These are phyloP conservation scores for Hippophae rhamnoides DNA, from an alignment of 306 rosid genomes.

Conservation along the genomic window DNA sequence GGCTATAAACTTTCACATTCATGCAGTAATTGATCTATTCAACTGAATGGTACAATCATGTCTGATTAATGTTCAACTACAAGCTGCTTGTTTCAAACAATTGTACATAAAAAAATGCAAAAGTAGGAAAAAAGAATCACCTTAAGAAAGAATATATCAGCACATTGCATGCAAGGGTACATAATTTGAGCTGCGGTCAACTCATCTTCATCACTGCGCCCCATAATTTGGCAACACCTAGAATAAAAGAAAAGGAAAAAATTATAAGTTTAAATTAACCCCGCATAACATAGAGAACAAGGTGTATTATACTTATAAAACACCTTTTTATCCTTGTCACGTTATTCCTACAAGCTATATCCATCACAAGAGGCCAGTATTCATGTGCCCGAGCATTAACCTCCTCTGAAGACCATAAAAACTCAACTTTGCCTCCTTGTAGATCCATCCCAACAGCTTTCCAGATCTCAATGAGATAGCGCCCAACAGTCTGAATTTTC, in stretches of 20 bases:
- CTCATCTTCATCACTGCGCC: constrained; percentile 60
- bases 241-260: background rate
- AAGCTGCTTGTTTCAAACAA: background rate
- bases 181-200: constrained; percentile 82
- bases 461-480: constrained; percentile 74
- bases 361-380: constrained; percentile 83
- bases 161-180: constrained; percentile 97
- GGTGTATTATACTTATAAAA: background rate
- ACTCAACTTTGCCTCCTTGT: constrained; percentile 78
- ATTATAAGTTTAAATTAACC: background rate
- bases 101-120: background rate
- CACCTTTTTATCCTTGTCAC: constrained; percentile 62
- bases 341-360: constrained; percentile 71
- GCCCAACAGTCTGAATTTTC: constrained; percentile 62
- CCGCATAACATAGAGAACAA: background rate
- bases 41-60: too few relatives aligned
- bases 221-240: constrained; percentile 91
- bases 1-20: too few relatives aligned
- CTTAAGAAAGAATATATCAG: constrained; percentile 85
- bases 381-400: constrained; percentile 53
- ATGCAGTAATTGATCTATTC: too few relatives aligned
- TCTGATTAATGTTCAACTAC: too few relatives aligned
- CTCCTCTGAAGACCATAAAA: constrained; percentile 81
- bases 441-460: constrained; percentile 77
- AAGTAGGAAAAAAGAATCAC: constrained; percentile 19